Evolutionary conservation across 495 filamentous ascomycete species (phyloP), one percentile per base, ranked within the genome.

Genomic region (Podospora anserina): DNA sequence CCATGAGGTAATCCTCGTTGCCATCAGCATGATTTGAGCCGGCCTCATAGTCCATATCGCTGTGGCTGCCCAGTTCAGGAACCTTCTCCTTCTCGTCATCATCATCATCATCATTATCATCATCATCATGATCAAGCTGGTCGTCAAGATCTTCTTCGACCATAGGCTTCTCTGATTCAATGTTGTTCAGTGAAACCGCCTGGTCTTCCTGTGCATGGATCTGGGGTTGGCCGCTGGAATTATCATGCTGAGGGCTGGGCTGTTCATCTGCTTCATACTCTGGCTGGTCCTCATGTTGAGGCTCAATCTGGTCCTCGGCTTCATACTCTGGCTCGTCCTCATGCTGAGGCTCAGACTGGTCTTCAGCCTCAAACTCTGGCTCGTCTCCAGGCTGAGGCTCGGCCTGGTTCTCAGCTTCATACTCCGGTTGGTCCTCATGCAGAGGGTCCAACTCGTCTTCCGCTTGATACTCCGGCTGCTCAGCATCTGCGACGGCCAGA

Each of bases 61-160:
- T n/a, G 18, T 49, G 30, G 3, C 62, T 59, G 7, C 5, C 23
- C 18, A 49, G 20, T 1, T 16, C 28, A 30, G 5, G 32, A 0
- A 32, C 27, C 20, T 61, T 59, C 55, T 67, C 66, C 20, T 65
- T 58, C 4, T 65, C 32, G 55, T 2, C 28, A 26, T 68, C 32
- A 58, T 56, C 27, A 58, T 56, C 27, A 59, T 64, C 53, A 18
- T 18, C 6, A 56, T 18, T n/a, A 26, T 23, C 28, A 57, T 68
- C 32, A 58, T 56, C 27, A 59, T 65, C 54, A 18, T 18, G 54
- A 56, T 4, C 55, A 26, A 32, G 23, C 20, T 58, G 56, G 3
- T 55, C 58, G 18, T 23, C 32, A 4, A 7, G 1, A 16, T 28
- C 61, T 44, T 68, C 66, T 23, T 68, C 66, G 18, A 18, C 54